Evolutionary conservation across 2,329 filamentous ascomycete species (phyloP).

Genomic region (Phaeoacremonium minimum): DNA sequence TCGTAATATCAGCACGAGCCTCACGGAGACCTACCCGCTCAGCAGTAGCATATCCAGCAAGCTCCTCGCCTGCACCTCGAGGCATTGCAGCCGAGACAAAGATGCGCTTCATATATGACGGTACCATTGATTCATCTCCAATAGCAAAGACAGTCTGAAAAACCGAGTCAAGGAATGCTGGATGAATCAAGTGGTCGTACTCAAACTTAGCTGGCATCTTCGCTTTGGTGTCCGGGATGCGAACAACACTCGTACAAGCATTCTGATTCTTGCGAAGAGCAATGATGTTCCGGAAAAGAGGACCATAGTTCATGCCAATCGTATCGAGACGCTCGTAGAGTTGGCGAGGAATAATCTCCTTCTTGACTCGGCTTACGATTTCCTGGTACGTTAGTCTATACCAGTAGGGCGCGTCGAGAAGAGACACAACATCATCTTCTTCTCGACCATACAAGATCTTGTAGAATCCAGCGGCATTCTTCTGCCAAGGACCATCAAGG

Average conservation of each 20-base stretch:
- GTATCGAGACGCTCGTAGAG: slow-evolving; percentile 46
- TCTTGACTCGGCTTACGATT: slow-evolving; percentile 21
- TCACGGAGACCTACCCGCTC: slow-evolving; percentile 27
- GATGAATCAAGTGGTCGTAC: slow-evolving; percentile 52
- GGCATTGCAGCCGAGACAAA: slow-evolving; percentile 37
- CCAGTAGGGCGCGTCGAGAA: too few relatives aligned
- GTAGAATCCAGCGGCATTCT: slow-evolving; percentile 31
- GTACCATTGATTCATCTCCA: slow-evolving; percentile 42
- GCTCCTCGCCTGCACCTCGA: slow-evolving; percentile 22
- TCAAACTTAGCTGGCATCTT: slow-evolving; percentile 51
- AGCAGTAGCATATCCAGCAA: slow-evolving; percentile 37
- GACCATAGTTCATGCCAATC: slow-evolving; percentile 47
- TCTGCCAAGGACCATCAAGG: slow-evolving; percentile 32
- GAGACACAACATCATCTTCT: not conserved
- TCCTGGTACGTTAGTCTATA: slow-evolving; percentile 13
- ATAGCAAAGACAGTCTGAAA: slow-evolving; percentile 48
- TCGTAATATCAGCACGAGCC: slow-evolving; percentile 36
- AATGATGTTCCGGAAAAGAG: slow-evolving; percentile 42
- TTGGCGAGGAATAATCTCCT: slow-evolving; percentile 33
- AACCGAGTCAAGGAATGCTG: slow-evolving; percentile 51
- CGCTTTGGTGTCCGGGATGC: slow-evolving; percentile 42
- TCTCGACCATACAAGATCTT: slow-evolving; percentile 17
- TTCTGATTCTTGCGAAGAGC: slow-evolving; percentile 24
- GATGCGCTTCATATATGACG: slow-evolving; percentile 38
- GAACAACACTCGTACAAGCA: slow-evolving; percentile 30